These are phyloP conservation scores for Chlamydomonas reinhardtii DNA, from an alignment of 163 green algal genomes.

Conservation along the genomic window DNA sequence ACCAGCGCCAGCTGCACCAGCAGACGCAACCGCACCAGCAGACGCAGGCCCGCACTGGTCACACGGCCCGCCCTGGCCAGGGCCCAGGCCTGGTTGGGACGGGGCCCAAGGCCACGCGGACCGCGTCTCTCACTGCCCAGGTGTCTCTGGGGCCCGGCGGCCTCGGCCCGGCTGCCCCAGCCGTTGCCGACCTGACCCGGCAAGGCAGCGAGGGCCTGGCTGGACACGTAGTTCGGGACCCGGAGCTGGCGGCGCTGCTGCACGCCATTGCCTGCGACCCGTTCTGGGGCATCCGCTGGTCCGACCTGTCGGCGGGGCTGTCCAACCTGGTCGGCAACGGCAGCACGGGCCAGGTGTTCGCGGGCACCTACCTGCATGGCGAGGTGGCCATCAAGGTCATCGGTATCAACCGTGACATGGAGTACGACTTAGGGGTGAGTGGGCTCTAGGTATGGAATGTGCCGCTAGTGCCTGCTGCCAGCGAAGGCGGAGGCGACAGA, in stretches of 20 bases:
- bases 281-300: slow-evolving; percentile 40
- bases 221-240: not conserved
- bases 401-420: slow-evolving; percentile 51
- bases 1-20: no score
- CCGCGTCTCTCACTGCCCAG: not conserved
- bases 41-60: no score
- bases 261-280: slow-evolving; percentile 15
- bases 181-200: not conserved
- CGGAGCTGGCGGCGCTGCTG: slow-evolving; percentile 28
- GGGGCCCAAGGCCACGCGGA: not conserved
- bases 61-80: no score
- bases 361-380: slow-evolving; percentile 36
- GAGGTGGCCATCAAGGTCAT: slow-evolving; percentile 65
- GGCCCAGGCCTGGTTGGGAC: no score
- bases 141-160: not conserved
- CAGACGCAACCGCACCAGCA: no score
- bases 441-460: not conserved
- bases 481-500: no score
- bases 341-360: slow-evolving; percentile 37
- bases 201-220: not conserved
- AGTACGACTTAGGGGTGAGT: slow-evolving; percentile 33
- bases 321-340: not conserved
- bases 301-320: slow-evolving; percentile 7
- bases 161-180: no score
- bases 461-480: no score